Conservation (phyloP, 192 early-diverging fungal genomes). For the Oehlia diaphana region DNA sequence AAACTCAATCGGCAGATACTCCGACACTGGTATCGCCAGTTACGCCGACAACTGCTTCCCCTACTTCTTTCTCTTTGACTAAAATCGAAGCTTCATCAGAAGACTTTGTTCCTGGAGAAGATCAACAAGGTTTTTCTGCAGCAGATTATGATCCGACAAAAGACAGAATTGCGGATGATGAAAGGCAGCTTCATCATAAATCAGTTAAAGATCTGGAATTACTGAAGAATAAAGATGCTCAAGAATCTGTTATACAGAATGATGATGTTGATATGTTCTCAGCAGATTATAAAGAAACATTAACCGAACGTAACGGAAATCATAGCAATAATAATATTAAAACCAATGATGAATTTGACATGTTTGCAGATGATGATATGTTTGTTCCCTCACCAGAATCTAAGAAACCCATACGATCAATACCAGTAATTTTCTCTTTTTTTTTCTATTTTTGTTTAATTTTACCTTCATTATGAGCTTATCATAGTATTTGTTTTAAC, state of each 20-base stretch:
- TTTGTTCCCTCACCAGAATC: slow-evolving; percentile 50
- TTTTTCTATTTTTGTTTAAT: too few relatives aligned
- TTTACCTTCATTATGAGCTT: too few relatives aligned
- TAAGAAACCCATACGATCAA: slow-evolving; percentile 11
- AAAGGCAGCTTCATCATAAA: slow-evolving; percentile 53
- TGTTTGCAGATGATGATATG: slow-evolving; percentile 83
- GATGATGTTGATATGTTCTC: slow-evolving; percentile 64
- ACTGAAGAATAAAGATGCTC: slow-evolving; percentile 46
- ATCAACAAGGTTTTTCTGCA: slow-evolving; percentile 48
- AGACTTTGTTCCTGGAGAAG: slow-evolving; percentile 32
- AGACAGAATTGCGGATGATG: slow-evolving; percentile 71
- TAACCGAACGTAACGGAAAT: slow-evolving; percentile 32
- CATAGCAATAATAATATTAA: slow-evolving; percentile 25
- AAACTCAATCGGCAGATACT: slow-evolving; percentile 29
- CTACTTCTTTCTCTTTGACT: slow-evolving; percentile 33
- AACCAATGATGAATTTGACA: slow-evolving; percentile 52
- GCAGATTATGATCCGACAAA: slow-evolving; percentile 82
- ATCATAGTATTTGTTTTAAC: slow-evolving; percentile 4
- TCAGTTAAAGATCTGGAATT: slow-evolving; percentile 47
- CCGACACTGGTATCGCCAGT: slow-evolving; percentile 23
- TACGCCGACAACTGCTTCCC: slow-evolving; percentile 27
- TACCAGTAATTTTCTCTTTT: not conserved
- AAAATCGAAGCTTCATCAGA: slow-evolving; percentile 34
- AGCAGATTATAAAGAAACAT: slow-evolving; percentile 59
- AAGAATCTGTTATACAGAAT: slow-evolving; percentile 42